Conservation (phyloP, 257 asterid genomes). For the Primulina eburnea region DNA sequence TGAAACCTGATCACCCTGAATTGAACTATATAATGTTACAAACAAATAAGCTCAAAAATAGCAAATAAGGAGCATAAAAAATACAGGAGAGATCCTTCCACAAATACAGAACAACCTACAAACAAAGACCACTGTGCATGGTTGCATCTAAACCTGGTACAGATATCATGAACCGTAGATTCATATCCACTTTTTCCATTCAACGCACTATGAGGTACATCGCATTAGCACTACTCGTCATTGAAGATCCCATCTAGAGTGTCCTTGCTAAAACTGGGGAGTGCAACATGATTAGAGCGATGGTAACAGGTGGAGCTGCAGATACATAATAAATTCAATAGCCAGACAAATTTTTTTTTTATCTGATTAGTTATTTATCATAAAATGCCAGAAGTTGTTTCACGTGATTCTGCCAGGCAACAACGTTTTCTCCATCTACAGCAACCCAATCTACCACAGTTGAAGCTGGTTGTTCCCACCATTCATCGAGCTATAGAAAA, state of each 20-base stretch:
- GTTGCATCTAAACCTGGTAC: constrained; percentile 9
- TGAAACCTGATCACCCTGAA: neutral
- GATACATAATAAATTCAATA: constrained; percentile 2
- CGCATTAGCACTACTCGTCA: neutral
- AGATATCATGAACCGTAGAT: constrained; percentile 1
- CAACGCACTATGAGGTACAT: neutral
- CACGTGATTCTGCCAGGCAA: constrained; percentile 91
- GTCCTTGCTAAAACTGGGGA: neutral
- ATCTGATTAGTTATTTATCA: constrained; percentile 52
- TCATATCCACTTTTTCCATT: neutral
- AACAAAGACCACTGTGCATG: neutral
- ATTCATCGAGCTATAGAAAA: constrained; percentile 77
- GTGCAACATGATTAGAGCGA: constrained; percentile 1
- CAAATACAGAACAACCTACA: constrained; percentile 19
- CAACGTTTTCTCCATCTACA: constrained; percentile 92
- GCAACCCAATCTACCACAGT: constrained; percentile 94
- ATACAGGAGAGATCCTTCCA: constrained; percentile 5
- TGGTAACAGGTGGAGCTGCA: neutral
- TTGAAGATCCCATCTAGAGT: neutral
- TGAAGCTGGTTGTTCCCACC: constrained; percentile 99
- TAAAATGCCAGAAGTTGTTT: constrained; percentile 86
- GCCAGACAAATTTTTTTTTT: constrained; percentile 17
- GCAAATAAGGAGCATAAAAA: neutral
- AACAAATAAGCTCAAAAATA: constrained; percentile 1
- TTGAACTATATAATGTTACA: neutral